A percentile compares a stretch with the other conserved stretches of the same genome.
These are phyloP conservation scores for Podospora fimiseda DNA, from an alignment of 495 filamentous ascomycete genomes.

Conservation along the genomic window DNA sequence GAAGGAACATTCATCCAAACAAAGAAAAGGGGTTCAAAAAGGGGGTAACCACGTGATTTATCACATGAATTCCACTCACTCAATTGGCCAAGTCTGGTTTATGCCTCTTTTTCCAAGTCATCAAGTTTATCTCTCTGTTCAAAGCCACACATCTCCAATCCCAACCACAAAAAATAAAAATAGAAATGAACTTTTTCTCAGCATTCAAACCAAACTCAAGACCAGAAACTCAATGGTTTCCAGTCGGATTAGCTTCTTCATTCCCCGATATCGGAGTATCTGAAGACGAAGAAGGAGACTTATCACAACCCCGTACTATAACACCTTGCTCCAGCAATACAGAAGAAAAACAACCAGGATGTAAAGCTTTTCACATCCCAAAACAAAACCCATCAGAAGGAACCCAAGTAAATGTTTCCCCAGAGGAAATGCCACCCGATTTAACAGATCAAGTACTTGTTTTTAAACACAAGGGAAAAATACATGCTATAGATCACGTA, in stretches of 20 bases:
- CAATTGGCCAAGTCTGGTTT: not conserved
- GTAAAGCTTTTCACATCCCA: constrained; percentile 52
- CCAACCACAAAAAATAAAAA: no score
- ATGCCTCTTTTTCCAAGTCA: no score
- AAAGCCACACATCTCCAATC: no score
- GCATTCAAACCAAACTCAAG: constrained; percentile 26
- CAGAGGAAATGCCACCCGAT: constrained; percentile 23
- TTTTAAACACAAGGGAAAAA: constrained; percentile 50
- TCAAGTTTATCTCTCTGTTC: no score
- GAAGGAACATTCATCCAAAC: not conserved
- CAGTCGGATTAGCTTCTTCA: constrained; percentile 42
- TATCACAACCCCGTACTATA: constrained; percentile 20
- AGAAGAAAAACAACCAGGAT: constrained; percentile 33
- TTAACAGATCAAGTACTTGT: constrained; percentile 54
- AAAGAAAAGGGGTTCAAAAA: not conserved
- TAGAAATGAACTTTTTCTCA: constrained; percentile 9
- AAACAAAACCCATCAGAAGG: constrained; percentile 34
- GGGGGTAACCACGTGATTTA: not conserved
- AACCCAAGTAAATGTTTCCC: constrained; percentile 32
- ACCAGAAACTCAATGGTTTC: constrained; percentile 36
- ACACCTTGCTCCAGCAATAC: constrained; percentile 1
- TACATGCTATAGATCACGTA: constrained; percentile 57
- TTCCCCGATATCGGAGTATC: constrained; percentile 44
- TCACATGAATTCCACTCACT: not conserved
- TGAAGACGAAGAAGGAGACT: constrained; percentile 18